Conservation (phyloP, 345 rosid genomes). For the Cardamine occulta region DNA sequence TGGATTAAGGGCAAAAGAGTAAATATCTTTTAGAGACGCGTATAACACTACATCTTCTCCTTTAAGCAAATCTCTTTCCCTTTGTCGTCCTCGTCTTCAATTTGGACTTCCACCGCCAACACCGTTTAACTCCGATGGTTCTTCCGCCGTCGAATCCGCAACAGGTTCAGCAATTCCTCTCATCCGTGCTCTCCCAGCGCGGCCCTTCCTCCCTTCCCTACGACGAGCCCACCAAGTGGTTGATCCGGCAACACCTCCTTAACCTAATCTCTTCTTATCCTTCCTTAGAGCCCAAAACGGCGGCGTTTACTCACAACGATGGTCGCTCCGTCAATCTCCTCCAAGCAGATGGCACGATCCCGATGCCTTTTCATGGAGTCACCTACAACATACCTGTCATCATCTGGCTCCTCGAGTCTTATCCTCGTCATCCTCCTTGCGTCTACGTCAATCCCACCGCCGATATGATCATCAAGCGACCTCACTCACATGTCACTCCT, state of each 20-base stretch:
- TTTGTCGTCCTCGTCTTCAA: constrained; percentile 23
- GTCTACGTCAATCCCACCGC: constrained; percentile 96
- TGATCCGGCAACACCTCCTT: constrained; percentile 90
- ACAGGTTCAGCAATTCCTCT: constrained; percentile 78
- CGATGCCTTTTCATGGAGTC: constrained; percentile 80
- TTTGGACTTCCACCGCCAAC: constrained; percentile 23
- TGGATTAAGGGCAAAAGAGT: constrained; percentile 16
- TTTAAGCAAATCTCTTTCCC: constrained; percentile 7
- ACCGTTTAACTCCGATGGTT: constrained; percentile 42
- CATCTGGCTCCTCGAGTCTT: constrained; percentile 93
- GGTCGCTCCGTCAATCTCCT: constrained; percentile 94
- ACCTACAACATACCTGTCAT: constrained; percentile 93
- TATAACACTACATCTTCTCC: not conserved
- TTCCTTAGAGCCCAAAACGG: constrained; percentile 85
- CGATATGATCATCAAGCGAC: constrained; percentile 94
- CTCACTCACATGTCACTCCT: constrained; percentile 82
- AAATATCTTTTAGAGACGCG: constrained; percentile 4
- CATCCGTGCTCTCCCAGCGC: constrained; percentile 83
- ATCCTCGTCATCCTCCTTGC: constrained; percentile 89
- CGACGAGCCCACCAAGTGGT: constrained; percentile 84
- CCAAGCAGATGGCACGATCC: constrained; percentile 93
- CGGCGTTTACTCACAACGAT: constrained; percentile 95
- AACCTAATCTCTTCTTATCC: constrained; percentile 64
- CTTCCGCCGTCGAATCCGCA: constrained; percentile 56
- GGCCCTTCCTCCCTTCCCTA: constrained; percentile 90